Percentiles rank a stretch among this genome's conserved stretches.
These are phyloP conservation scores for Wickerhamomyces bovis DNA, from an alignment of 805 yeast species.

Conservation along the genomic window DNA sequence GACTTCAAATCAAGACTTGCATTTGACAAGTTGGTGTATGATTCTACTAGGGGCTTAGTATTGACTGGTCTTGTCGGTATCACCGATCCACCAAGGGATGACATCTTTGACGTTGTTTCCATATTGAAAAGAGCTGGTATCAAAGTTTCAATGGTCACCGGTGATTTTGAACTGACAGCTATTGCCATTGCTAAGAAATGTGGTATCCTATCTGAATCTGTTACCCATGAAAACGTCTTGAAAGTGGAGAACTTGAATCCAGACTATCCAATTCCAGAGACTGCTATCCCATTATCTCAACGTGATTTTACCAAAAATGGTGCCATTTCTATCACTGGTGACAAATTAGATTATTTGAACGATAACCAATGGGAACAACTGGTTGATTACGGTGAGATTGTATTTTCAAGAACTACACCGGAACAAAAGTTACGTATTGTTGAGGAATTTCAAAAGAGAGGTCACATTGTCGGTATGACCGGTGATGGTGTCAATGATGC, in stretches of 20 bases:
- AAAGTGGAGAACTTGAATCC: conserved; percentile 16
- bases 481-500: conserved; percentile 91
- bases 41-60: conserved; percentile 15
- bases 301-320: conserved; percentile 15
- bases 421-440: conserved; percentile 48
- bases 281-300: conserved; percentile 7
- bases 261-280: conserved; percentile 5
- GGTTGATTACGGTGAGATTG: conserved; percentile 33
- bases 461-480: conserved; percentile 86
- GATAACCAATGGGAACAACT: conserved; percentile 39
- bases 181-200: conserved; percentile 41
- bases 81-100: conserved; percentile 38
- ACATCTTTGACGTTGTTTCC: conserved; percentile 27
- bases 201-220: conserved; percentile 27
- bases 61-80: conserved; percentile 37
- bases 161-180: conserved; percentile 49
- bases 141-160: conserved; percentile 40
- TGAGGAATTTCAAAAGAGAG: conserved; percentile 47
- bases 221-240: conserved; percentile 11
- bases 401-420: conserved; percentile 32
- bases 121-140: conserved; percentile 35
- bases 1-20: conserved; percentile 10
- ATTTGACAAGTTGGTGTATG: conserved; percentile 9
- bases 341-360: conserved; percentile 25
- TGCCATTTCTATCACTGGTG: conserved; percentile 31